phyloP scores from a whole-genome alignment of 345 rosid species.

The Hevea brasiliensis region DNA sequence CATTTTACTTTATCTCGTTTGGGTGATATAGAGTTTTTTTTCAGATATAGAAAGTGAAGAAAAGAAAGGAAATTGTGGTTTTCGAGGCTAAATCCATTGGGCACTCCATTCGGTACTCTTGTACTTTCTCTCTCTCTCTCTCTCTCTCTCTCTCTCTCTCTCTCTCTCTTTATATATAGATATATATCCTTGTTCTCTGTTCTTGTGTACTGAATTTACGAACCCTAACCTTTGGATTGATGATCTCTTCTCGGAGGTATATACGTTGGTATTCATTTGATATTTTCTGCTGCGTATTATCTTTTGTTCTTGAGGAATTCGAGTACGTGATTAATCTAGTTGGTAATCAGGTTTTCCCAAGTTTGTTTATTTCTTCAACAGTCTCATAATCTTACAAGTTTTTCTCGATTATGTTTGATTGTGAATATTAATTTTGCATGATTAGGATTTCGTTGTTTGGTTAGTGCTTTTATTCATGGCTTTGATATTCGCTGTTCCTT shows the following conservation, averaged over 20 bases:
- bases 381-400: background rate
- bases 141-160: no score
- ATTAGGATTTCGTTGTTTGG: background rate
- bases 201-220: background rate
- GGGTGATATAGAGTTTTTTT: background rate
- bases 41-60: background rate
- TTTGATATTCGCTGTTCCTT: background rate
- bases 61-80: conserved; percentile 18
- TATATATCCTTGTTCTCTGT: no score
- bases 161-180: no score
- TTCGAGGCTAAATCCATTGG: conserved; percentile 42
- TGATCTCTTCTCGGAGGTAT: conserved; percentile 7
- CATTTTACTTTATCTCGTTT: background rate
- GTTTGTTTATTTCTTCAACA: background rate
- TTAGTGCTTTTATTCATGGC: background rate
- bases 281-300: no score
- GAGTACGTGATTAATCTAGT: background rate
- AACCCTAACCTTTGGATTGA: background rate
- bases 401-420: background rate
- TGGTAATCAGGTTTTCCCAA: background rate
- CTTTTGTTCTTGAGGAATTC: background rate
- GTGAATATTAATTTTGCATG: background rate
- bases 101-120: conserved; percentile 40
- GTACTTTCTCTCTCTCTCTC: no score
- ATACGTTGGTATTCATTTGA: background rate